Percentiles rank a stretch among this genome's conserved stretches.
phyloP scores from a whole-genome alignment of 768 basidiomycete species.

The Mycena rosella region DNA sequence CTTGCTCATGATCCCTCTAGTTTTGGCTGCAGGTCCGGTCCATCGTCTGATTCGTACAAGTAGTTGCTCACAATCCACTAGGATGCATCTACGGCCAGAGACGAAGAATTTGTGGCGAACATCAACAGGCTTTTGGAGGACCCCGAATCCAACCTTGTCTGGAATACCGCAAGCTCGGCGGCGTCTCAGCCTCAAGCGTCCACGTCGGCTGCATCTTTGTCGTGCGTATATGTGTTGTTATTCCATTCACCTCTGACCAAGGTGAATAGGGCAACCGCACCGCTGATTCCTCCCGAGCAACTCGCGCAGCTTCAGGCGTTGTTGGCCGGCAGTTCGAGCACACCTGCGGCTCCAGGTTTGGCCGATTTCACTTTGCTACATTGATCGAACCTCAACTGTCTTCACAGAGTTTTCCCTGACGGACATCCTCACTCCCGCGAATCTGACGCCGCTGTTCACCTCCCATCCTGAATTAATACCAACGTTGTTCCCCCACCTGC shows the following conservation, averaged over 20 bases:
- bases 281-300: constrained; percentile 66
- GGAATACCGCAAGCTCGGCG: constrained; percentile 57
- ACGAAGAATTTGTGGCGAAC: constrained; percentile 80
- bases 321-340: constrained; percentile 51
- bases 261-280: constrained; percentile 34
- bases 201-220: constrained; percentile 53
- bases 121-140: constrained; percentile 79
- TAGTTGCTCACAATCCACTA: constrained; percentile 42
- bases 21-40: constrained; percentile 88
- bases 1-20: constrained; percentile 52
- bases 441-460: constrained; percentile 78
- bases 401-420: constrained; percentile 71
- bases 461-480: constrained; percentile 77
- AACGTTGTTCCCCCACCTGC: constrained; percentile 84
- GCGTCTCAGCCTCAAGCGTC: constrained; percentile 57
- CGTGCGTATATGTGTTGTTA: constrained; percentile 30
- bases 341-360: constrained; percentile 49
- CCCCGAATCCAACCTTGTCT: constrained; percentile 70
- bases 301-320: constrained; percentile 72
- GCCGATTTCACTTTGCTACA: not conserved
- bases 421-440: constrained; percentile 81
- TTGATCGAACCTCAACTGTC: constrained; percentile 6
- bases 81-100: constrained; percentile 77
- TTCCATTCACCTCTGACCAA: constrained; percentile 9
- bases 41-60: constrained; percentile 4